These are phyloP conservation scores for Nakazawaea pomicola DNA, from an alignment of 805 yeast species.

Conservation along the genomic window DNA sequence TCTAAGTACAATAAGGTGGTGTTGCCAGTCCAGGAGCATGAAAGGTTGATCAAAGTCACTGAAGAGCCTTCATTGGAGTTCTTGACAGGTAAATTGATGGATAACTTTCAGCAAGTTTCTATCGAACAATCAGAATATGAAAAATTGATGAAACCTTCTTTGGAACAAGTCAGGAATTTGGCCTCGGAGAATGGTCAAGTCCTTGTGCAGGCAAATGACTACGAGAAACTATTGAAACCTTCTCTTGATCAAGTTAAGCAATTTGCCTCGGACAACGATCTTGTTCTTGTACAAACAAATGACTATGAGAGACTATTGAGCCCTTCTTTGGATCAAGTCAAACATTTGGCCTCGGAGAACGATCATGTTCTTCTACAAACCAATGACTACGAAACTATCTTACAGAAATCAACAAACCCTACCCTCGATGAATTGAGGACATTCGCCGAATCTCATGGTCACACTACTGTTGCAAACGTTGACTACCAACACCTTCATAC, in stretches of 20 bases:
- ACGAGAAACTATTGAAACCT: background rate
- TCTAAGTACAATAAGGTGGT: constrained; percentile 11
- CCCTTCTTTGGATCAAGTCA: background rate
- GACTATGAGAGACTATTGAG: background rate
- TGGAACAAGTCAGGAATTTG: background rate
- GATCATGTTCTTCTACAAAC: constrained; percentile 1
- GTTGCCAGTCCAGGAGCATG: constrained; percentile 15
- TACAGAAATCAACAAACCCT: background rate
- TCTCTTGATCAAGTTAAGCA: constrained; percentile 15
- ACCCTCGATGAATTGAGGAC: background rate
- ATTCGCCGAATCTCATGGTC: background rate
- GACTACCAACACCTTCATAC: too few species aligned
- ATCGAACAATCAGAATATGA: constrained; percentile 11
- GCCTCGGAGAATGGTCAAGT: background rate
- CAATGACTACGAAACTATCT: background rate
- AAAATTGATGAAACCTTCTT: constrained; percentile 17
- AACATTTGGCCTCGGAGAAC: background rate
- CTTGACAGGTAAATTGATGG: constrained; percentile 6
- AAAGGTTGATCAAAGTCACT: constrained; percentile 9
- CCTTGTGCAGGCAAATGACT: background rate
- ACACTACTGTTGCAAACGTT: too few species aligned
- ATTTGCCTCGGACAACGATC: constrained; percentile 17
- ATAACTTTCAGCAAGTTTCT: constrained; percentile 1
- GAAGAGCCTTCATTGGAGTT: constrained; percentile 17
- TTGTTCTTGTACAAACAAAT: background rate